Conservation (phyloP, 192 early-diverging fungal genomes). For the Phycomyces blakesleeanus region DNA sequence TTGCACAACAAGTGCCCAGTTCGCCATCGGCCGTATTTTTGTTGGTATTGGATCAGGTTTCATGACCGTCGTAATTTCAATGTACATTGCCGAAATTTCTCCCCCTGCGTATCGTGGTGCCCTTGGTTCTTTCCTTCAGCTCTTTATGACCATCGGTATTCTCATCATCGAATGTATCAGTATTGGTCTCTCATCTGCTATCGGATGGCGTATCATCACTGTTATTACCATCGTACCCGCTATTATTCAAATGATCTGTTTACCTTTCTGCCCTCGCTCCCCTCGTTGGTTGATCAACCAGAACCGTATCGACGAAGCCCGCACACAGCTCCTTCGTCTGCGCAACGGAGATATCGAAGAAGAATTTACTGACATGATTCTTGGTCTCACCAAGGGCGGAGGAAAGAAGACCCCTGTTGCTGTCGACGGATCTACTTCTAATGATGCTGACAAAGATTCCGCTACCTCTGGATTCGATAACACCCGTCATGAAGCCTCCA, state of each 20-base stretch:
- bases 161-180: slow-evolving; percentile 44
- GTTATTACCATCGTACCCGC: slow-evolving; percentile 42
- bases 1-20: slow-evolving; percentile 27
- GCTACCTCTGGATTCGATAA: no score
- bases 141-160: slow-evolving; percentile 56
- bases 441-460: not conserved
- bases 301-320: slow-evolving; percentile 55
- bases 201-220: slow-evolving; percentile 47
- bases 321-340: slow-evolving; percentile 55
- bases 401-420: slow-evolving; percentile 6
- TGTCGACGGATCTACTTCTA: slow-evolving; percentile 9
- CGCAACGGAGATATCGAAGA: slow-evolving; percentile 56
- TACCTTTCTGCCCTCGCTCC: slow-evolving; percentile 63
- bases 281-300: slow-evolving; percentile 64
- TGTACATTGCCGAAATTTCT: slow-evolving; percentile 56
- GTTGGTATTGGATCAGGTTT: slow-evolving; percentile 56
- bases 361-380: slow-evolving; percentile 53
- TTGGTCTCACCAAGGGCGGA: slow-evolving; percentile 11
- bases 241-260: slow-evolving; percentile 54
- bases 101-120: slow-evolving; percentile 44
- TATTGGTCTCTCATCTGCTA: slow-evolving; percentile 36
- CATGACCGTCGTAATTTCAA: slow-evolving; percentile 49
- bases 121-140: slow-evolving; percentile 51
- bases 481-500: slow-evolving; percentile 11
- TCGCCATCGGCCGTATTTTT: slow-evolving; percentile 46